phyloP scores from a whole-genome alignment of 129 eudicot species.

The Lactuca sativa region DNA sequence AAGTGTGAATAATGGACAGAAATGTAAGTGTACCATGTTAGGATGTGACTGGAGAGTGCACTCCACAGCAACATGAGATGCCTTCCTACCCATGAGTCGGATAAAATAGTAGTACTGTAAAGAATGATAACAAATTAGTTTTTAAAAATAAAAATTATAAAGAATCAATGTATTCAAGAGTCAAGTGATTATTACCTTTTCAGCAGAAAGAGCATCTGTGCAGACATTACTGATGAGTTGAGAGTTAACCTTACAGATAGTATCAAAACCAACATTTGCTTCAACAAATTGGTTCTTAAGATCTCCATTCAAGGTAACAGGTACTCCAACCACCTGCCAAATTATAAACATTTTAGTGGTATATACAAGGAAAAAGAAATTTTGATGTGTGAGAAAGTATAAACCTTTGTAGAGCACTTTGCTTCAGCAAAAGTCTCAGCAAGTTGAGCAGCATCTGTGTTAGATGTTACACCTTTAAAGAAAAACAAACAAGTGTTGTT shows the following conservation, averaged over 20 bases:
- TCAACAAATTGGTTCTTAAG: conserved; percentile 97
- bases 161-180: background rate
- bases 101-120: conserved; percentile 88
- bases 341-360: background rate
- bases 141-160: background rate
- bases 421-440: conserved; percentile 98
- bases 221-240: conserved; percentile 98
- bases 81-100: conserved; percentile 98
- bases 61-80: conserved; percentile 97
- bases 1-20: conserved; percentile 5
- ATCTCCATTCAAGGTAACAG: conserved; percentile 97
- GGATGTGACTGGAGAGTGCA: conserved; percentile 99
- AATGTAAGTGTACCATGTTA: conserved; percentile 56
- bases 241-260: conserved; percentile 97
- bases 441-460: conserved; percentile 99
- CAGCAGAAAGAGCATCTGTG: conserved; percentile 99
- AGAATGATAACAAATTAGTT: conserved; percentile 10
- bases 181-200: conserved; percentile 57
- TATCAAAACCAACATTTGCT: conserved; percentile 96
- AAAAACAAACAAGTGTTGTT: conserved; percentile 17
- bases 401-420: conserved; percentile 87
- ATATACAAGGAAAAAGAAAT: conserved; percentile 1
- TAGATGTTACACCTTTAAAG: conserved; percentile 90
- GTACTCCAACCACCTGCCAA: conserved; percentile 93
- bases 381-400: conserved; percentile 5